Evolutionary conservation across 805 yeast species (phyloP).

Genomic region (Candida corydali): DNA sequence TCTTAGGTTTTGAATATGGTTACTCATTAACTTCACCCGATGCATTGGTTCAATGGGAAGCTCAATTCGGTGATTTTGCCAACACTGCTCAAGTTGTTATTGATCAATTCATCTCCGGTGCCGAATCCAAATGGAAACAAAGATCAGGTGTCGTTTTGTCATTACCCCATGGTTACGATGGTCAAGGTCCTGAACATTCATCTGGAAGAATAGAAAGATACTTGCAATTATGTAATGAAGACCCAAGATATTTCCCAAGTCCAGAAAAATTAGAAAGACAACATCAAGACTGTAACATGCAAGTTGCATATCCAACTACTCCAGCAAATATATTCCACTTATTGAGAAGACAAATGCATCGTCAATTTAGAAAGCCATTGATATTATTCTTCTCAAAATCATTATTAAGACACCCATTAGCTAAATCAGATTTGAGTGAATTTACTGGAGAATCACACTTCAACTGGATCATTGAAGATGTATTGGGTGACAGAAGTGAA

Average conservation of each 20-base stretch:
- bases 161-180: conserved; percentile 98
- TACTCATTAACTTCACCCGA: conserved; percentile 97
- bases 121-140: conserved; percentile 98
- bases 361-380: conserved; percentile 96
- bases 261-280: conserved; percentile 88
- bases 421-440: conserved; percentile 78
- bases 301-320: conserved; percentile 96
- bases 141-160: conserved; percentile 94
- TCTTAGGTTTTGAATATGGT: conserved; percentile 98
- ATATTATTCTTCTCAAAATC: conserved; percentile 86
- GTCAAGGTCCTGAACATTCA: conserved; percentile 99
- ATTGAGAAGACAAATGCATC: conserved; percentile 97
- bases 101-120: conserved; percentile 95
- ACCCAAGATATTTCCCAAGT: conserved; percentile 89
- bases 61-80: conserved; percentile 99
- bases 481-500: conserved; percentile 75
- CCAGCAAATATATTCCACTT: conserved; percentile 96
- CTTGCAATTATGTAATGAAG: conserved; percentile 93
- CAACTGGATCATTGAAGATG: conserved; percentile 95
- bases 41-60: conserved; percentile 97
- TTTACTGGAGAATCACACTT: conserved; percentile 89
- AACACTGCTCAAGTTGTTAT: conserved; percentile 97
- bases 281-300: conserved; percentile 98
- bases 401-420: conserved; percentile 94
- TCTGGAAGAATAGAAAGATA: conserved; percentile 97